Evolutionary conservation across 768 basidiomycete genomes (phyloP), one percentile per base, ranked within the genome.

Genomic region (Termitomyces sp.): DNA sequence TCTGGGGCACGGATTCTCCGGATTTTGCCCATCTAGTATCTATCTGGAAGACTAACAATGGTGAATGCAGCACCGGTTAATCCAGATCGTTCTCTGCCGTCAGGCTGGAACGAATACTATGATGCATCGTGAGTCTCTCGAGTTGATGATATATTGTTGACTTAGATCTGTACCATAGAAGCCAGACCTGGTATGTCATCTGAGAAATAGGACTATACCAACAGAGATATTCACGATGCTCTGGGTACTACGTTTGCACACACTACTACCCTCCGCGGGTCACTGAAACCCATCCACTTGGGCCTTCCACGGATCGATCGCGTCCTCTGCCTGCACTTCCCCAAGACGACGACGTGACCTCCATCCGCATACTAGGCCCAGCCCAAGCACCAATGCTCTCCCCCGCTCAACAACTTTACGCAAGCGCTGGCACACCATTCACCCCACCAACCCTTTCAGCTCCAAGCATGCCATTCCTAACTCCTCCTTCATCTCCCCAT

Each of bases 21-120:
- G 25, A 25, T 25, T 25, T 25, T 25, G 25, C 34, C 34, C 34
- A 8, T 34, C 34, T 34, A 34, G 34, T 8, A 9, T 11, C 11
- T 38, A 38, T 12, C 38, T 38, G 38, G 10, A 11, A 14, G 29
- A 5, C 7, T n/a, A n/a, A 34, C 40, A 43, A 43, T 5, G 42
- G 48, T 63, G 65, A 57, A 48, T 46, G 55, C 14, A 12, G 4
- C 46, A 4, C 59, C 54, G 29, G 57, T 63, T 42, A 66, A 68
- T 53, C 67, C 67, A 31, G 65, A 68, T 66, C 43, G 65, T 42
- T 60, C 65, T 11, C 54, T 68, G 49, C 67, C 67, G 10, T 25
- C 61, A 31, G 67, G 67, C 14, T 68, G 65, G 67, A 63, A 53
- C 46, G 59, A 68, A 29, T 65, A 68, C 59, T 66, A 65, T 49